A percentile compares a stretch with the other conserved stretches of the same genome.
Evolutionary conservation across 768 basidiomycete species (phyloP).

Genomic region (Multifurca ochricompacta): DNA sequence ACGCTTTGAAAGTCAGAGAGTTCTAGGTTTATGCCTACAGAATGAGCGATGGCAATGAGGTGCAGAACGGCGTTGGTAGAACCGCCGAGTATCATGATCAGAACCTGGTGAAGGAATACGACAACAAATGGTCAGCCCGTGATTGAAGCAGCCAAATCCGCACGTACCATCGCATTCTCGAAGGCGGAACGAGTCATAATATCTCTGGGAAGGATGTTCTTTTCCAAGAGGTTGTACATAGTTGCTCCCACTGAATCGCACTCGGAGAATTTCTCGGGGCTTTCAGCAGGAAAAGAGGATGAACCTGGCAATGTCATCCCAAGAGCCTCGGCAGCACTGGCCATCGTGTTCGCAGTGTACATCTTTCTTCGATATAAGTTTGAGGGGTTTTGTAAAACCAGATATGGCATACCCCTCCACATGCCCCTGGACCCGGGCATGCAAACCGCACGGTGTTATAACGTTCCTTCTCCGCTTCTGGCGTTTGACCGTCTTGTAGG

Average conservation of each 20-base stretch:
- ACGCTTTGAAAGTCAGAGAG: conserved; percentile 93
- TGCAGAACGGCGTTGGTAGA: conserved; percentile 98
- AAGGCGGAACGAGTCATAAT: conserved; percentile 97
- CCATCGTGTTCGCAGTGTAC: conserved; percentile 99
- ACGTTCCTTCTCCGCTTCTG: conserved; percentile 73
- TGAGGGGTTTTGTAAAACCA: background rate
- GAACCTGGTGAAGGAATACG: conserved; percentile 44
- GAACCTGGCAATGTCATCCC: conserved; percentile 97
- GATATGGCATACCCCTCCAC: conserved; percentile 67
- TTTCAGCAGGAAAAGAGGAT: conserved; percentile 94
- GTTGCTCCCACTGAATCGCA: conserved; percentile 70
- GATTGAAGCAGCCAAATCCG: conserved; percentile 1
- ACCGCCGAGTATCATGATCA: conserved; percentile 96
- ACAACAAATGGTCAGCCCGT: background rate
- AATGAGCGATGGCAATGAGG: conserved; percentile 93
- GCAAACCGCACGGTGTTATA: conserved; percentile 86
- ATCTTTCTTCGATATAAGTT: conserved; percentile 44
- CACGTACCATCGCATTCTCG: conserved; percentile 89
- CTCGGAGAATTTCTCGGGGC: conserved; percentile 79
- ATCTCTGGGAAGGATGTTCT: conserved; percentile 87
- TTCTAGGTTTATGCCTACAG: conserved; percentile 80
- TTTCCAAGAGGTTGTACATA: conserved; percentile 83
- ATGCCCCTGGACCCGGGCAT: conserved; percentile 96
- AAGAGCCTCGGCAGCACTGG: conserved; percentile 87
- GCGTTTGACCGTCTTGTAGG: conserved; percentile 80